phyloP scores from a whole-genome alignment of 345 rosid species.

The Mangifera indica region DNA sequence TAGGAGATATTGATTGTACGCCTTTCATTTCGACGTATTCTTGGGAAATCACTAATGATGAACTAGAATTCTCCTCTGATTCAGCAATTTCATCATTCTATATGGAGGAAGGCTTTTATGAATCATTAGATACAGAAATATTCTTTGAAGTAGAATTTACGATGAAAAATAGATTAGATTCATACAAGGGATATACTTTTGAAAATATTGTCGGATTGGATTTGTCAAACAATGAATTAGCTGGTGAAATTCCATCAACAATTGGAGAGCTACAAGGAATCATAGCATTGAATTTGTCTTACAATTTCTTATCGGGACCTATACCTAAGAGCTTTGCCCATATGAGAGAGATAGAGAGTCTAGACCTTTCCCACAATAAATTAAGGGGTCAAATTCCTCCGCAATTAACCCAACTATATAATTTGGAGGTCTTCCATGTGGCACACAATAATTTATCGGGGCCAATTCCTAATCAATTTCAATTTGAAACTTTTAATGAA shows the following conservation, averaged over 20 bases:
- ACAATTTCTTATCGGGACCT: constrained; percentile 6
- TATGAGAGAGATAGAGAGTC: neutral
- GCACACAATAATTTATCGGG: neutral
- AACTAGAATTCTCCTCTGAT: too few species aligned
- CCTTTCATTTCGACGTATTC: too few species aligned
- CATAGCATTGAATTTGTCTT: constrained; percentile 24
- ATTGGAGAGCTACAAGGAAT: constrained; percentile 21
- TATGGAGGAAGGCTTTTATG: too few species aligned
- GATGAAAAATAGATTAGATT: constrained; percentile 26
- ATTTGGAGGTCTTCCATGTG: neutral
- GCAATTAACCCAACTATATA: neutral
- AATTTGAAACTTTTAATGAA: neutral
- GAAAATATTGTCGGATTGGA: constrained; percentile 19
- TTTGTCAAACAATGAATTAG: constrained; percentile 28
- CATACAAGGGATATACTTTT: constrained; percentile 17
- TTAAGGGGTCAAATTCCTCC: constrained; percentile 23
- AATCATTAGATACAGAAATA: too few species aligned
- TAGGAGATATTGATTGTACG: too few species aligned
- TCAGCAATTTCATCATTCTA: too few species aligned
- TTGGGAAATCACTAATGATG: too few species aligned
- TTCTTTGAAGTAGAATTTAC: constrained; percentile 10
- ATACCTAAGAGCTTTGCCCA: constrained; percentile 26
- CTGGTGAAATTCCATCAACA: constrained; percentile 19
- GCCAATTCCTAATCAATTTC: neutral
- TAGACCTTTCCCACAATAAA: constrained; percentile 5